Conservation (phyloP, 2,329 filamentous ascomycete species). For the Pyrenochaeta sp. region DNA sequence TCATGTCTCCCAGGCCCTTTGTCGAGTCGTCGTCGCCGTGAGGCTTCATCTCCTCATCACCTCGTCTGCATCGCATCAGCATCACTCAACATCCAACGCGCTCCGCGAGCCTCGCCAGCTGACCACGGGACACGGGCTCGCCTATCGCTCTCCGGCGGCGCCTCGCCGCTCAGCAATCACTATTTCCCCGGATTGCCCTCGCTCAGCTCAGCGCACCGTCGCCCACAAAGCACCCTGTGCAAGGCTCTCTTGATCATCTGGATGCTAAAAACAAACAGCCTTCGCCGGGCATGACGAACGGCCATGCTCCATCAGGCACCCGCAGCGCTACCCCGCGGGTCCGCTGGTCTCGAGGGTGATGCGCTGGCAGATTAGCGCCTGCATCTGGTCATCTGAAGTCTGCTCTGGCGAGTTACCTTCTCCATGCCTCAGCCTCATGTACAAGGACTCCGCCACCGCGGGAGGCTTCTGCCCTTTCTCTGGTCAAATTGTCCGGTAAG, state of each 20-base stretch:
- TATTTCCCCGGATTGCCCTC: conserved; percentile 29
- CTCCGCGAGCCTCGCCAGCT: conserved; percentile 27
- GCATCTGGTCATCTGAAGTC: conserved; percentile 46
- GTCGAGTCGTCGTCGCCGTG: conserved; percentile 3
- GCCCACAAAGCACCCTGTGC: conserved; percentile 10
- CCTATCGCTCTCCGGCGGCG: conserved; percentile 15
- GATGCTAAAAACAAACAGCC: conserved; percentile 40
- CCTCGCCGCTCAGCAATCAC: conserved; percentile 9
- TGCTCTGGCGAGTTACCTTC: conserved; percentile 33
- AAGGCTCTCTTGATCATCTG: conserved; percentile 29
- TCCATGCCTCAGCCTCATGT: conserved; percentile 45
- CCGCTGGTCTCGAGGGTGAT: conserved; percentile 45
- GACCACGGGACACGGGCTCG: conserved; percentile 20
- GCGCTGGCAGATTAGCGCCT: conserved; percentile 49
- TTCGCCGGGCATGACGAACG: conserved; percentile 26
- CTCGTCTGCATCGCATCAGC: conserved; percentile 18
- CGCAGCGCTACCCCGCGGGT: conserved; percentile 40
- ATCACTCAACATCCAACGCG: conserved; percentile 22
- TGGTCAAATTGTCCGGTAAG: conserved; percentile 50
- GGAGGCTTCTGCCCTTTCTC: conserved; percentile 46
- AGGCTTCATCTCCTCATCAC: conserved; percentile 5
- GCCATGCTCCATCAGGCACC: conserved; percentile 44
- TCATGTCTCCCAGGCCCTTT: conserved; percentile 11
- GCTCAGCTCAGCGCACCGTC: conserved; percentile 21
- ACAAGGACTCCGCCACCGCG: conserved; percentile 45